Base-by-base conservation (phyloP, 2,329 filamentous ascomycete species). In the Sporothrix phasma region DNA sequence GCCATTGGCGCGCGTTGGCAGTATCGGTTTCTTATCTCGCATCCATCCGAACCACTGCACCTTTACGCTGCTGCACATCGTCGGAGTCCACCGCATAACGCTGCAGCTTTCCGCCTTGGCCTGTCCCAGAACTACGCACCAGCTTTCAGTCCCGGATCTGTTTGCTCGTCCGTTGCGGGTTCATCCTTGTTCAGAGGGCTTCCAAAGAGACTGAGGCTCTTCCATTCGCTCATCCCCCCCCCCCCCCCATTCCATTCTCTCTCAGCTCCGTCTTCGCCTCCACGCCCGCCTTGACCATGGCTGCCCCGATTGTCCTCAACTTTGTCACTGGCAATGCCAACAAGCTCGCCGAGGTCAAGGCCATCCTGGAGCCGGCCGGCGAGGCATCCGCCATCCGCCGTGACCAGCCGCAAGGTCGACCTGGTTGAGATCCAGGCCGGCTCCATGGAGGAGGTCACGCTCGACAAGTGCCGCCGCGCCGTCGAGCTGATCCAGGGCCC, bases 251-350 rank as follows among this genome's bases (percentile, higher is more conserved):
- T 31, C 15, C 13, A 3, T 24, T 24, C 11, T n/a, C 5, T 22
- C 10, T 24, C 31, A 24, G 22, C 11, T 15, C 24, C 2, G 26
- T 11, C 19, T 29, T 11, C 26, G 45, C 17, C 13, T 43, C 41
- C 41, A 47, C 43, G 24, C 22, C 49, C 11, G 1, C 31, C 5
- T 5, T 19, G 45, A 60, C 15, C 74, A 77, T 49, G 78, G 79
- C 69, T 67, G 79, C 68, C 68, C 79, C 15, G 73, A 49, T 73
- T 3, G 71, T 74, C 5, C 75, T 99, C 69, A 92, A 95, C 77
- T 99, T 99, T 79, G 96, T 99, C 73, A 97, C 93, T 1, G 89
- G 93, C 76, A 99, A 99, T 77, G 86, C 88, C 72, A 95, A 96
- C 79, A 99, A 99, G 79, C 83, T 99, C 64, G 79, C 82, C 64